Evolutionary conservation across 495 filamentous ascomycete genomes (phyloP), one percentile per base, ranked within the genome.

Genomic region (Rhypophila decipiens): DNA sequence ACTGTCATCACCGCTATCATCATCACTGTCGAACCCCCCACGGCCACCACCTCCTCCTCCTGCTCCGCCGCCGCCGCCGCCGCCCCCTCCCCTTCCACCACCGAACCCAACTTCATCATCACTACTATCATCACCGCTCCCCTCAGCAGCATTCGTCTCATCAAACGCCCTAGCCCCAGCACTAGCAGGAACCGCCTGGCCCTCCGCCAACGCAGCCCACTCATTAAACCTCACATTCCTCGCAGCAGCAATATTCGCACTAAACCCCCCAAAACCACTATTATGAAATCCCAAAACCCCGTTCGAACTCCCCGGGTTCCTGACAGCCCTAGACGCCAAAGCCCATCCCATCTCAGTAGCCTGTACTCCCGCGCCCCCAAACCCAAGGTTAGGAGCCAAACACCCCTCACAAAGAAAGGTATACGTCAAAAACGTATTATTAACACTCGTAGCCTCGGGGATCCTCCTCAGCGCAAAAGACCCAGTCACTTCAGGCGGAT

Each of bases 181-280:
- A 22, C 23, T 37, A 9, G 44, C 36, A 1, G 45, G 3, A 2
- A 50, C 10, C 11, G 50, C 17, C 10, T 29, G 10, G 7, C 45
- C 48, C 1, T 35, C 31, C 36, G 51, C 55, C 15, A 55, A 31
- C 17, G 55, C 55, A 9, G 58, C 61, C 65, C 62, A 61, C 29
- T 53, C 50, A 46, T 58, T 52, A 46, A 64, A 61, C 44, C 60
- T 49, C 19, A 59, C 44, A 19, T 52, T 58, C 40, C 51, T 54
- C 11, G 64, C 61, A 10, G 58, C 43, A 1, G 49, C 53, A 0
- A 65, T 52, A 9, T 61, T 47, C 39, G 64, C 59, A 37, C 54
- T 50, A 27, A 64, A 68, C 29, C 52, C 53, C 31, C 68, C 67
- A 27, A 60, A 68, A 23, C 67, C 67, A 15, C 42, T 49, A 19